Evolutionary conservation across 2,329 filamentous ascomycete genomes (phyloP).

Genomic region (Diaporthe vaccinii): DNA sequence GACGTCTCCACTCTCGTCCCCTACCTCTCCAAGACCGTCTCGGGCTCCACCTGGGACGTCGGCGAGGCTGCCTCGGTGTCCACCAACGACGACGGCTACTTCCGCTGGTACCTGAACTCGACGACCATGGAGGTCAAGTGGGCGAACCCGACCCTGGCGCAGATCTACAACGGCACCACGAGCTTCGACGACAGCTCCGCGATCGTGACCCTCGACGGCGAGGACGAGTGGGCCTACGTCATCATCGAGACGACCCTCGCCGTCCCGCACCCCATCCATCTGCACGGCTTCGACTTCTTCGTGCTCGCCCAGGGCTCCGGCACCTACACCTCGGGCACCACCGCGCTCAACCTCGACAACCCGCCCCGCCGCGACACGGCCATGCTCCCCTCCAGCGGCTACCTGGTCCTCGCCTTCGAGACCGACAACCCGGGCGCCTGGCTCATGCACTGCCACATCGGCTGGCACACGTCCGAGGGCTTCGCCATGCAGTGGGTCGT

Average conservation of each 20-base stretch:
- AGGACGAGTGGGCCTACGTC: conserved; percentile 52
- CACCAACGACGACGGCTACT: conserved; percentile 50
- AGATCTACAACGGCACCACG: conserved; percentile 46
- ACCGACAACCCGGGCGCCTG: conserved; percentile 66
- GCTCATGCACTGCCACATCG: conserved; percentile 62
- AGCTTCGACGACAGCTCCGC: conserved; percentile 48
- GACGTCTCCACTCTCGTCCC: conserved; percentile 51
- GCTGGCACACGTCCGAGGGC: conserved; percentile 64
- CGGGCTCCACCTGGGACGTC: conserved; percentile 46
- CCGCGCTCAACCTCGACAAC: conserved; percentile 54
- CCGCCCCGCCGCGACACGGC: conserved; percentile 64
- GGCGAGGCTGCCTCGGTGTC: conserved; percentile 48
- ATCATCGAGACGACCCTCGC: conserved; percentile 49
- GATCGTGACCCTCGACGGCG: conserved; percentile 47
- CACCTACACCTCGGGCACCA: conserved; percentile 47
- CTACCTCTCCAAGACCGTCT: conserved; percentile 51
- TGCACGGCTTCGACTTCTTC: conserved; percentile 60
- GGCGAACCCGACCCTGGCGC: conserved; percentile 58
- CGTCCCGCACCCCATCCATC: conserved; percentile 57
- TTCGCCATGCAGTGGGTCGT: conserved; percentile 67
- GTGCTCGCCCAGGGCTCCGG: conserved; percentile 52
- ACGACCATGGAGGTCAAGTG: conserved; percentile 62
- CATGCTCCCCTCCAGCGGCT: conserved; percentile 58
- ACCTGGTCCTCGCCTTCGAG: conserved; percentile 63
- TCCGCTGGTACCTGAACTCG: conserved; percentile 64